These are phyloP conservation scores for Infundibulicybe gibba DNA, from an alignment of 768 basidiomycete genomes.

Conservation along the genomic window DNA sequence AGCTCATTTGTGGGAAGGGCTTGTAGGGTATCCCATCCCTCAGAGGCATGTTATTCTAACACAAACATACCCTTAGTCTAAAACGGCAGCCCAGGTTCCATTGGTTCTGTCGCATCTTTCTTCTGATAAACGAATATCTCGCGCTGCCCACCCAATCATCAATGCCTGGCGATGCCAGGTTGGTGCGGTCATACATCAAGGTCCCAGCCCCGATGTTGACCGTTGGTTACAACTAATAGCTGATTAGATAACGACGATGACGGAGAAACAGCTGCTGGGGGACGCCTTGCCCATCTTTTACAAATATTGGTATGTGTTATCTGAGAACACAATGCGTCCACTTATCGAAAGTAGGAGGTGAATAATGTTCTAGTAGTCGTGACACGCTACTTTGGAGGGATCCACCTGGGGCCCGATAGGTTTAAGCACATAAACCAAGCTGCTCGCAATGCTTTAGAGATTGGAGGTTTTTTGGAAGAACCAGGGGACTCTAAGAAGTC, in stretches of 20 bases:
- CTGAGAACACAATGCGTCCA: background rate
- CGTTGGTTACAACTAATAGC: too few species aligned
- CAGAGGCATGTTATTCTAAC: conserved; percentile 54
- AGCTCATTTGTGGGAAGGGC: conserved; percentile 86
- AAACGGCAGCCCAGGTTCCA: conserved; percentile 47
- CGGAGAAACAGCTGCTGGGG: conserved; percentile 91
- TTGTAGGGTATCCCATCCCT: conserved; percentile 72
- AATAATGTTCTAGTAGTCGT: conserved; percentile 88
- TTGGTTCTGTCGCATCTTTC: conserved; percentile 62
- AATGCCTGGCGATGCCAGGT: conserved; percentile 81
- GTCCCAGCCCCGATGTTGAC: conserved; percentile 24
- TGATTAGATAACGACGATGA: conserved; percentile 87
- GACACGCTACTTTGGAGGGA: conserved; percentile 91
- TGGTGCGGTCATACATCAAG: conserved; percentile 69
- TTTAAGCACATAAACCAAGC: conserved; percentile 96
- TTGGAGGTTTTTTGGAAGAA: conserved; percentile 80
- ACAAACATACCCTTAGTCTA: too few species aligned
- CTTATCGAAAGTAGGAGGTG: conserved; percentile 59
- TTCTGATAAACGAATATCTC: conserved; percentile 68
- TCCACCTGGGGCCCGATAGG: conserved; percentile 83
- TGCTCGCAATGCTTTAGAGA: conserved; percentile 84
- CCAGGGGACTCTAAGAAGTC: conserved; percentile 29
- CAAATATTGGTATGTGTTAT: conserved; percentile 67
- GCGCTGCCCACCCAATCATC: conserved; percentile 77
- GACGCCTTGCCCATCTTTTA: conserved; percentile 84